Evolutionary conservation across 768 basidiomycete species (phyloP).

Genomic region (Harrya chromipes): DNA sequence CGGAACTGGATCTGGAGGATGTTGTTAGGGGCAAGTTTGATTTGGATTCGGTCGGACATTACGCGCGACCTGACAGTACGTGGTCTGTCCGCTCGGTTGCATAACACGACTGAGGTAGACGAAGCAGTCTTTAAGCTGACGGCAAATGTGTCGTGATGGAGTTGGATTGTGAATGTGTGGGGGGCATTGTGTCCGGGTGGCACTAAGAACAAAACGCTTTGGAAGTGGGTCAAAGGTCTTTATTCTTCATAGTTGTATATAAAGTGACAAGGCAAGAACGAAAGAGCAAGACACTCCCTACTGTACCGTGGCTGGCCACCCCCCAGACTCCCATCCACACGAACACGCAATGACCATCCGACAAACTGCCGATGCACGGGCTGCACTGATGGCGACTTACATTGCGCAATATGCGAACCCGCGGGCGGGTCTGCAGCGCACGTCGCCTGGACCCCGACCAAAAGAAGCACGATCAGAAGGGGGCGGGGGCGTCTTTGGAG

Average conservation of each 20-base stretch:
- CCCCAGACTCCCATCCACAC: no score
- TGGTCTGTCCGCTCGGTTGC: background rate
- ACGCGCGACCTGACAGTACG: conserved; percentile 56
- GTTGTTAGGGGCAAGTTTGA: conserved; percentile 57
- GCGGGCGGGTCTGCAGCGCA: conserved; percentile 13
- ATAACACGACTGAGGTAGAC: conserved; percentile 5
- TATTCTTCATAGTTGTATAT: conserved; percentile 14
- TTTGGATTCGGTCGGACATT: conserved; percentile 60
- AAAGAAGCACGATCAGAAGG: no score
- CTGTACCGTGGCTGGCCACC: no score
- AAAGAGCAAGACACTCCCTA: background rate
- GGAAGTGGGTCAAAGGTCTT: background rate
- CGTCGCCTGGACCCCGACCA: no score
- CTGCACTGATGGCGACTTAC: conserved; percentile 31
- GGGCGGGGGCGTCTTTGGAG: background rate
- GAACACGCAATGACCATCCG: conserved; percentile 12
- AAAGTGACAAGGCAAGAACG: conserved; percentile 9
- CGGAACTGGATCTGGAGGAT: conserved; percentile 58
- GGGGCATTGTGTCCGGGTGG: no score
- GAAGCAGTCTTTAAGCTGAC: conserved; percentile 29
- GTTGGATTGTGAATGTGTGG: no score
- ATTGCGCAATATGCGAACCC: conserved; percentile 20
- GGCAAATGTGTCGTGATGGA: background rate
- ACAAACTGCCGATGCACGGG: conserved; percentile 35
- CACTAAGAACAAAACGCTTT: conserved; percentile 10